A percentile compares a stretch with the other conserved stretches of the same genome.
Conservation (phyloP, 1,139 yeast species). For the Wickerhamomyces sp. region DNA sequence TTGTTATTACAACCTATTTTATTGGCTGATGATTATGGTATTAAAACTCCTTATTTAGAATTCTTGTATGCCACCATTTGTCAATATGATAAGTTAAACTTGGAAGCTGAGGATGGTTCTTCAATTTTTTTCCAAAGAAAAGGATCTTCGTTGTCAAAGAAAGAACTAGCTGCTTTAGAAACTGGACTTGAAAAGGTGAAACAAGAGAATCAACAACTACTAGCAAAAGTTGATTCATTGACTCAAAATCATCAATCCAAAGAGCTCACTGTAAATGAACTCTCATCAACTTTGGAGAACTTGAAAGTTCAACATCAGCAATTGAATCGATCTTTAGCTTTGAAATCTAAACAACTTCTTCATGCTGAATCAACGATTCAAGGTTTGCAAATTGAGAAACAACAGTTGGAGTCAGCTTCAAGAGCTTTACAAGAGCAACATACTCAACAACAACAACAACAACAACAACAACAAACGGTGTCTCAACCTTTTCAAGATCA, state of each 20-base stretch:
- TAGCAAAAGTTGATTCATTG: not conserved
- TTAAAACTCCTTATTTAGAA: conserved; percentile 86
- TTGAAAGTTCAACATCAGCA: conserved; percentile 9
- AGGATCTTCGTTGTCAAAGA: too few species aligned
- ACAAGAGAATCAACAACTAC: conserved; percentile 6
- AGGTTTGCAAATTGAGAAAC: conserved; percentile 1
- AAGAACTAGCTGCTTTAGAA: too few species aligned
- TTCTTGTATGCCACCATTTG: conserved; percentile 77
- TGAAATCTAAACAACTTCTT: conserved; percentile 6
- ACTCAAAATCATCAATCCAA: not conserved
- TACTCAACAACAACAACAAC: conserved; percentile 5
- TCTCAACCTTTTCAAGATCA: conserved; percentile 1
- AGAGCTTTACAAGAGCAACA: not conserved
- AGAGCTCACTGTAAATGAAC: not conserved
- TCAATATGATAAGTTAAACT: conserved; percentile 47
- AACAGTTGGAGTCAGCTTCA: not conserved
- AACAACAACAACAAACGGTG: conserved; percentile 9
- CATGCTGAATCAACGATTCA: conserved; percentile 5
- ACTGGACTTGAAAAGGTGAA: conserved; percentile 2
- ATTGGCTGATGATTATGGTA: conserved; percentile 78
- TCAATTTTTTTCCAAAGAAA: conserved; percentile 35
- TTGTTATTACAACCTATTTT: conserved; percentile 79
- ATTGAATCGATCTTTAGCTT: conserved; percentile 5
- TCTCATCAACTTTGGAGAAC: conserved; percentile 4
- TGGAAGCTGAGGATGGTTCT: conserved; percentile 23